phyloP scores from a whole-genome alignment of 192 early-diverging fungal species.

The Dissophora ornata region DNA sequence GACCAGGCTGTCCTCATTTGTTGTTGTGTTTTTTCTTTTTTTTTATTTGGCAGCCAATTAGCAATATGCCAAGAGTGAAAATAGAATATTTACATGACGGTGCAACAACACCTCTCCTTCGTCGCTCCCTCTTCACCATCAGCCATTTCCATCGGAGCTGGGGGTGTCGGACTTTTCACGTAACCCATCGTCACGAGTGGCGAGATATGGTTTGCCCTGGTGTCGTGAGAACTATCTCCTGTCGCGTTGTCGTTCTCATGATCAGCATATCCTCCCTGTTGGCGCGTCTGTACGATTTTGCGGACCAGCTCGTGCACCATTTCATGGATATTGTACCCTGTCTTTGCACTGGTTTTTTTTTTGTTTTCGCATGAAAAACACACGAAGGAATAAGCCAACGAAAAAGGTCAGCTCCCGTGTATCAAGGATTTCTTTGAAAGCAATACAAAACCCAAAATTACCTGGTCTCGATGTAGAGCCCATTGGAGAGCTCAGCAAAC shows the following conservation, averaged over 20 bases:
- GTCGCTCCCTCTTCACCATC: not conserved
- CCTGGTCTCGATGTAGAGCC: constrained; percentile 71
- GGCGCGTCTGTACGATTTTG: constrained; percentile 10
- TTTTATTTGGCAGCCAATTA: too few species aligned
- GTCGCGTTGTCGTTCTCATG: too few species aligned
- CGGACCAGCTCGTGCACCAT: constrained; percentile 33
- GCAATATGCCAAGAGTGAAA: too few species aligned
- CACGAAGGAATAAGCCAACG: not conserved
- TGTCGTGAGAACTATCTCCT: not conserved
- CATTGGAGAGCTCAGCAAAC: constrained; percentile 66
- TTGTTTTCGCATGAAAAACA: constrained; percentile 28
- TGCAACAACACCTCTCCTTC: constrained; percentile 21
- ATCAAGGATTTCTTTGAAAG: too few species aligned
- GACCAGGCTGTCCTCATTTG: too few species aligned
- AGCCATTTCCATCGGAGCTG: constrained; percentile 12
- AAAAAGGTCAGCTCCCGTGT: not conserved
- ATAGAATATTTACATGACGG: constrained; percentile 20
- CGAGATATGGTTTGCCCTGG: not conserved
- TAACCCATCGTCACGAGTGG: constrained; percentile 11
- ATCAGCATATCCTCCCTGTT: not conserved
- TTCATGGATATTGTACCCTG: constrained; percentile 36
- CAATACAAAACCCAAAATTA: not conserved
- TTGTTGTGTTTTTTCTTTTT: too few species aligned
- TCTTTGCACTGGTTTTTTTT: constrained; percentile 48
- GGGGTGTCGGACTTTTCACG: constrained; percentile 29